Evolutionary conservation across 2,329 filamentous ascomycete species (phyloP).

Genomic region (Microdochium paspali): DNA sequence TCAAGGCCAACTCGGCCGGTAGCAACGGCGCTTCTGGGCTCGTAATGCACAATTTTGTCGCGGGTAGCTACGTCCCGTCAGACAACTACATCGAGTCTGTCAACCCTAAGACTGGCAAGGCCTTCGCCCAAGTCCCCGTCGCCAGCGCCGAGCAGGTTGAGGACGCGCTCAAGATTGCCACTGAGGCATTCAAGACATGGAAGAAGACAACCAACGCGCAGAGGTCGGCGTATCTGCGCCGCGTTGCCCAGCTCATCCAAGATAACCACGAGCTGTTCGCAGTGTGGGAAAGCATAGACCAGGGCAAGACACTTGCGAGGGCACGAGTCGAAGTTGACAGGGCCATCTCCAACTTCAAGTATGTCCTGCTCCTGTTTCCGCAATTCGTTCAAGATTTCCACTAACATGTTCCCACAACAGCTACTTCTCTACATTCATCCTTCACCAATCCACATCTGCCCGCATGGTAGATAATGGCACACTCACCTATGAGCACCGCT

Average conservation of each 20-base stretch:
- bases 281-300: conserved; percentile 24
- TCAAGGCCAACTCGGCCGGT: conserved; percentile 3
- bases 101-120: conserved; percentile 18
- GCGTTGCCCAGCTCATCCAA: conserved; percentile 15
- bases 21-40: conserved; percentile 1
- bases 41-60: conserved; percentile 11
- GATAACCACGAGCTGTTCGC: conserved; percentile 20
- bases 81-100: conserved; percentile 14
- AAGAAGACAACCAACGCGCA: conserved; percentile 15
- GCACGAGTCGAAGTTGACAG: conserved; percentile 22
- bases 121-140: conserved; percentile 14
- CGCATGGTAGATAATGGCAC: conserved; percentile 20
- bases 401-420: conserved; percentile 6
- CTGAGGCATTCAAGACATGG: conserved; percentile 16
- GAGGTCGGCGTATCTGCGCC: conserved; percentile 14
- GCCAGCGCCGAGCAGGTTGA: conserved; percentile 13
- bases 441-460: conserved; percentile 19
- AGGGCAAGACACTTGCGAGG: conserved; percentile 22
- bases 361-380: no score
- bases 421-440: conserved; percentile 24
- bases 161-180: conserved; percentile 12
- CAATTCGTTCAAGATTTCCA: no score
- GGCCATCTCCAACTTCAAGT: conserved; percentile 22
- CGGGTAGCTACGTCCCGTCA: conserved; percentile 6
- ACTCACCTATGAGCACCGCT: conserved; percentile 23